Base-by-base conservation (phyloP, 1,284 basidiomycete species). In the Puccinia hordei region DNA sequence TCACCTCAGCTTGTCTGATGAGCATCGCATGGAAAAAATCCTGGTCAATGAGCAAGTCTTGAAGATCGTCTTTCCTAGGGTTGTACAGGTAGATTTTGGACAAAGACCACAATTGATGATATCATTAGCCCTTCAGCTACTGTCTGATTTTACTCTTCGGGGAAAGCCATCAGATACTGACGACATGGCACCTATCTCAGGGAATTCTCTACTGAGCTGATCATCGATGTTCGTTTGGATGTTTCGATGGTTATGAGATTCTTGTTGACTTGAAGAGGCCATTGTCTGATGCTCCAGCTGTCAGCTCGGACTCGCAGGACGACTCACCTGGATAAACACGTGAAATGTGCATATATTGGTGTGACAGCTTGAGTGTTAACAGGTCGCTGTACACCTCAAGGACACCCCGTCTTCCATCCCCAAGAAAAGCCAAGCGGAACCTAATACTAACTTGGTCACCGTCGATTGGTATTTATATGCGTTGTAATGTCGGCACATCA, bases 51-150 rank as follows among this genome's bases (percentile, higher is more conserved):
- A 80, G 73, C 35, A 80, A 44, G 46, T 80, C 69, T 44, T 73
- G 69, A 51, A 80, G 53, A 33, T 80, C 78, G 65, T 80, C 78
- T 63, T 80, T 80, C n/a, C 78, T 80, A 61, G 33, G 2, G 15
- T 24, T 35, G 35, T 15, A 22, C 27, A 9, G 22, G 59, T 44
- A 2, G 0, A 63, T 1, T 8, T 27, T 30, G 57, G 13, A 59
- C 4, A 9, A 30, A 59, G 24, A 27, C 27, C 57, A 33, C 33
- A 9, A n/a, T 55, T 24, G 24, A 2, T 1, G 27, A 12, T 41
- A 41, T 41, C 38, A 41, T 41, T 12, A 41, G 38, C n/a, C n/a
- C n/a, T n/a, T n/a, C 38, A 59, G 33, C 33, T 5, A 59, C 27
- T 27, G 24, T 12, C 12, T 24, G 24, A 24, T 15, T 30, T 35